Evolutionary conservation across 2,329 filamentous ascomycete genomes (phyloP), one percentile per base, ranked within the genome.

Genomic region (Gyromitra esculenta): DNA sequence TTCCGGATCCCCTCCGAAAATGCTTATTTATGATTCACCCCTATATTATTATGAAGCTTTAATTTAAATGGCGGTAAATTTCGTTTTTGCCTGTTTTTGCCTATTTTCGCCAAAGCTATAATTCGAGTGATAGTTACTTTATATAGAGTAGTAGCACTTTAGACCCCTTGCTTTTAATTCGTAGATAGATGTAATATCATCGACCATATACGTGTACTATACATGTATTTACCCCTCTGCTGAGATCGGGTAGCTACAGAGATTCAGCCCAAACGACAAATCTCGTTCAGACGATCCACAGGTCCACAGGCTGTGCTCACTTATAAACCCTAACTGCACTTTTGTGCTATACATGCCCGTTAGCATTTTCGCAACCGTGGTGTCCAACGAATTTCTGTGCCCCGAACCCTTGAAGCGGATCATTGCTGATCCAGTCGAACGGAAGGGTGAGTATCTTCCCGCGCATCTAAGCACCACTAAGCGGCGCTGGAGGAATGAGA

Each of bases 301-400:
- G 50, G 9, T 9, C 18, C 35, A 60, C 52, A 57, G 35, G 45
- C 60, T 43, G 31, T 18, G 37, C 63, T 63, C 71, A 64, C 71
- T 74, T 74, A 56, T 56, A 69, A 74, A 21, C 56, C 43, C 48
- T 67, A 73, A 67, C 35, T 63, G 56, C 37, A 62, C 64, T 74
- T 66, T 68, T 59, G 54, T 43, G 41, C 35, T 72, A 48, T 56
- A 56, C 59, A 18, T 48, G 54, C 43, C 70, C 70, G 70, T 39
- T 31, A n/a, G 25, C 60, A 52, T 43, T 62, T 43, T 73, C 52
- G n/a, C 50, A 64, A 52, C 31, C 21, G 50, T 35, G 60, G 41
- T 65, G 50, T 50, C 37, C 41, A 60, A 60, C 41, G 66, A 54
- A 43, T 54, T 52, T 35, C 43, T 65, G 25, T 62, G 56, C 59